These are phyloP conservation scores for Nematocida displodere DNA, from an alignment of 371 early-diverging fungal species.

Conservation along the genomic window DNA sequence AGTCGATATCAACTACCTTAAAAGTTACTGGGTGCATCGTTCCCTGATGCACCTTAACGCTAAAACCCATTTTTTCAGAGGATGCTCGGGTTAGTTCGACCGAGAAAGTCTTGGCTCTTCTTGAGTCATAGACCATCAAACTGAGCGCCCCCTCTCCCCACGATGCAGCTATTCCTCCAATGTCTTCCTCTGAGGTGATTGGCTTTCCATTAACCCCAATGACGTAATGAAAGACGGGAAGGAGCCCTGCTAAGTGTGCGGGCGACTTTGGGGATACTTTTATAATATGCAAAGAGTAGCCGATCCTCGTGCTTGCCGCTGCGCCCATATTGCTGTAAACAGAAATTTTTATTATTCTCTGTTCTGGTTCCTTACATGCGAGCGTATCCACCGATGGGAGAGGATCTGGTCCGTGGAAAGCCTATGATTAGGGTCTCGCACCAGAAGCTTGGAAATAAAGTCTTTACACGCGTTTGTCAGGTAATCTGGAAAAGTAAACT, in stretches of 20 bases:
- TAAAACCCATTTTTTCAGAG: constrained; percentile 53
- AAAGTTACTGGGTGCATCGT: constrained; percentile 29
- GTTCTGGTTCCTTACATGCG: too few species aligned
- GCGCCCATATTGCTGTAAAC: constrained; percentile 32
- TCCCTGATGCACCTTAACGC: constrained; percentile 43
- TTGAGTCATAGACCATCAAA: constrained; percentile 49
- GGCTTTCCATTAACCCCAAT: constrained; percentile 37
- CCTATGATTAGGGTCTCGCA: constrained; percentile 71
- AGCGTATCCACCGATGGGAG: constrained; percentile 77
- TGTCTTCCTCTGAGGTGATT: constrained; percentile 41
- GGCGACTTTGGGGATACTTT: constrained; percentile 45
- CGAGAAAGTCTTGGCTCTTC: constrained; percentile 17
- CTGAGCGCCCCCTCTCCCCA: constrained; percentile 47
- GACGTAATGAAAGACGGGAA: constrained; percentile 59
- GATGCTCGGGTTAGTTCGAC: constrained; percentile 39
- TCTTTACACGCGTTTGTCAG: constrained; percentile 78
- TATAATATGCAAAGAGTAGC: constrained; percentile 52
- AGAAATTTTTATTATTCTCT: constrained; percentile 11
- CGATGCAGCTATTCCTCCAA: constrained; percentile 20
- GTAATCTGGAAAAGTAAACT: constrained; percentile 73
- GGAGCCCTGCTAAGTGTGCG: constrained; percentile 42
- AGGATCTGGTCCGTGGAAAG: constrained; percentile 71
- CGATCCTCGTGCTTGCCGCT: constrained; percentile 9
- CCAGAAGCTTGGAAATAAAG: constrained; percentile 74
- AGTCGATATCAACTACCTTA: constrained; percentile 45